Percentiles rank a stretch among this genome's conserved stretches.
These are phyloP conservation scores for Phytophthora agathidicida DNA, from an alignment of 352 stramenopile species.

Conservation along the genomic window DNA sequence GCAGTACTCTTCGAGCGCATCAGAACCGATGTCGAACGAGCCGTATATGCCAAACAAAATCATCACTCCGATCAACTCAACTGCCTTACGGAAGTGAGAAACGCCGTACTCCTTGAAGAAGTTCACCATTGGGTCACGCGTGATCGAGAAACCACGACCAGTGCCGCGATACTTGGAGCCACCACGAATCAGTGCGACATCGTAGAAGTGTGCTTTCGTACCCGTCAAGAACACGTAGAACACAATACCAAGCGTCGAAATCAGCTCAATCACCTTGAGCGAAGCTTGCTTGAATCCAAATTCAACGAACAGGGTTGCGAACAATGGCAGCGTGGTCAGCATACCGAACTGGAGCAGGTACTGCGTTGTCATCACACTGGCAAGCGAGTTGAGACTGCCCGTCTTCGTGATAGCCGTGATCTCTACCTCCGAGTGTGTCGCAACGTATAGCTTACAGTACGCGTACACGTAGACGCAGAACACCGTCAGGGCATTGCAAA, in stretches of 20 bases:
- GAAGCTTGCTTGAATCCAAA: conserved; percentile 77
- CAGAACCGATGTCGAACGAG: conserved; percentile 73
- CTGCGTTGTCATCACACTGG: conserved; percentile 86
- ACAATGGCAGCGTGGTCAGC: conserved; percentile 80
- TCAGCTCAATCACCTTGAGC: conserved; percentile 79
- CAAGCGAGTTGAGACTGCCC: conserved; percentile 64
- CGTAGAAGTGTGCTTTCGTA: conserved; percentile 89
- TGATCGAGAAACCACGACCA: conserved; percentile 88
- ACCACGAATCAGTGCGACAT: conserved; percentile 82
- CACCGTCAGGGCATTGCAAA: conserved; percentile 87
- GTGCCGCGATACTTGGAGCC: conserved; percentile 89
- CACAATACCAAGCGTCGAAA: conserved; percentile 80
- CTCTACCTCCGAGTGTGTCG: conserved; percentile 70
- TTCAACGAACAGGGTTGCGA: conserved; percentile 81
- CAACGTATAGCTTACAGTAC: conserved; percentile 86
- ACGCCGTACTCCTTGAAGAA: conserved; percentile 91
- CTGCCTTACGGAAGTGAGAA: conserved; percentile 89
- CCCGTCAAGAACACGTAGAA: conserved; percentile 91
- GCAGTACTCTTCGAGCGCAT: conserved; percentile 55
- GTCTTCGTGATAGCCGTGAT: conserved; percentile 64
- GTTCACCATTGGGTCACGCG: conserved; percentile 85
- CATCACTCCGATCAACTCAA: conserved; percentile 87
- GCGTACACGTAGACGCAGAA: conserved; percentile 88
- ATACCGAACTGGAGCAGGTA: conserved; percentile 89
- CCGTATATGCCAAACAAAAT: conserved; percentile 84